A percentile compares a stretch with the other conserved stretches of the same genome.
Conservation (phyloP, 768 basidiomycete species). For the Tulasnella sp. region DNA sequence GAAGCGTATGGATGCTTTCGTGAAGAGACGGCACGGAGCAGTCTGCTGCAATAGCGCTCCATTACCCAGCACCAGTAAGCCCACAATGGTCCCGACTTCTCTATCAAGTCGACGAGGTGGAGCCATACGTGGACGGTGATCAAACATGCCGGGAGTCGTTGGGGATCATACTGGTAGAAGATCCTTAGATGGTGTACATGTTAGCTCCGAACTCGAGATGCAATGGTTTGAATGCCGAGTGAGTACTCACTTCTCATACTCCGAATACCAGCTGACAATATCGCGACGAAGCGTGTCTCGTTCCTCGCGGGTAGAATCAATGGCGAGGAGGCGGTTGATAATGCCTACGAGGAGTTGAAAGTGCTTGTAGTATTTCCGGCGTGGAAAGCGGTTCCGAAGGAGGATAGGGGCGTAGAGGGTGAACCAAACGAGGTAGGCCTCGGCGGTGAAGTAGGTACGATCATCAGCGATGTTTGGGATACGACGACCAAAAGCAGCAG, state of each 20-base stretch:
- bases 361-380: constrained; percentile 30
- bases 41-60: background rate
- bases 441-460: constrained; percentile 25
- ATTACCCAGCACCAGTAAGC: constrained; percentile 1
- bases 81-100: background rate
- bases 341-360: constrained; percentile 32
- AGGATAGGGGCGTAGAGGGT: constrained; percentile 31
- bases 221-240: background rate
- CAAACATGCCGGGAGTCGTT: background rate
- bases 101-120: background rate
- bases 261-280: background rate
- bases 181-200: background rate
- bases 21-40: background rate
- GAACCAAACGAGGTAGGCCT: constrained; percentile 32
- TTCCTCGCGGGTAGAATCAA: constrained; percentile 19
- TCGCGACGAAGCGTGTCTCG: constrained; percentile 22
- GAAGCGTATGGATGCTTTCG: background rate
- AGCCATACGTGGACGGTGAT: background rate
- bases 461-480: constrained; percentile 28
- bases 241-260: background rate
- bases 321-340: constrained; percentile 25
- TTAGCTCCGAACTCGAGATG: no score
- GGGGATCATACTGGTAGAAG: background rate
- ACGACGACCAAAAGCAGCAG: constrained; percentile 26
- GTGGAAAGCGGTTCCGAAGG: constrained; percentile 25